Evolutionary conservation across 345 rosid species (phyloP).

Genomic region (Mallotus nudiflorus): DNA sequence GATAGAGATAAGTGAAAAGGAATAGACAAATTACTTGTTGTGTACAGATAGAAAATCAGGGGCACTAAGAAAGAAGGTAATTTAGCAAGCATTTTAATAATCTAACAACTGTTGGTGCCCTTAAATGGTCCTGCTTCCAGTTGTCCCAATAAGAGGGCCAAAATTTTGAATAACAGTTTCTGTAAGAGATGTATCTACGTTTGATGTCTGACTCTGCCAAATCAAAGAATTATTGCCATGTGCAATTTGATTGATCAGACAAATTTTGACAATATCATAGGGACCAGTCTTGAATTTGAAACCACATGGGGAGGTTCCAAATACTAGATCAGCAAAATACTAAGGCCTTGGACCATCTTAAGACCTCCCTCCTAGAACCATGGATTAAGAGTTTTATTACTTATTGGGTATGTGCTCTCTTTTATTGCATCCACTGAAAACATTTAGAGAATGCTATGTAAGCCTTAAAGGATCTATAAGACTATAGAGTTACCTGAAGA

Average conservation of each 20-base stretch:
- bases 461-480: neutral
- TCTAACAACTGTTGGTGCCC: neutral
- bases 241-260: neutral
- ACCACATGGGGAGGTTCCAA: neutral
- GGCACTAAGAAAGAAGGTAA: neutral
- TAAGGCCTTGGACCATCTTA: no score
- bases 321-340: neutral
- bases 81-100: neutral
- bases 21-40: neutral
- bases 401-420: neutral
- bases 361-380: neutral
- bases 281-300: neutral
- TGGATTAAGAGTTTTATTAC: neutral
- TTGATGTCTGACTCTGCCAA: no score
- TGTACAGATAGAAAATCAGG: neutral
- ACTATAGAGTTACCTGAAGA: constrained; percentile 52
- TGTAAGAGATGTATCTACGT: no score
- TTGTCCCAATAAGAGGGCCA: no score
- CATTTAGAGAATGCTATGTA: neutral
- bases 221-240: no score
- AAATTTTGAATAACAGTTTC: no score
- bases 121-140: no score
- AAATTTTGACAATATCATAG: neutral
- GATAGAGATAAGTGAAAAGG: neutral
- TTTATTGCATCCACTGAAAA: neutral